phyloP scores from a whole-genome alignment of 495 filamentous ascomycete genomes.

The Penicillium ochrochloron region DNA sequence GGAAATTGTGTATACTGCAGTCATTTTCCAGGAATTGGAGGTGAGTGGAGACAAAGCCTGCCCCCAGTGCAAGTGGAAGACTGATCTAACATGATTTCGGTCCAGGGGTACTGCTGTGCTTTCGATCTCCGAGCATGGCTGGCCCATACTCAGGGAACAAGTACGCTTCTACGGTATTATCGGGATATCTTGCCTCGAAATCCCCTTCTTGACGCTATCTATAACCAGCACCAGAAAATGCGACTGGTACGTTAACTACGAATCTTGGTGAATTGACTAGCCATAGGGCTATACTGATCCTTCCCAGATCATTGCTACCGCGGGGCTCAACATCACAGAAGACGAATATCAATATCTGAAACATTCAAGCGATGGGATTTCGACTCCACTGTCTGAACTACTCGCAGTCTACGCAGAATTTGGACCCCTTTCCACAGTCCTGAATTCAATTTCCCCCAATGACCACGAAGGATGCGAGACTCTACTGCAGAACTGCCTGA shows the following conservation, averaged over 20 bases:
- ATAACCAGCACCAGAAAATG: constrained; percentile 12
- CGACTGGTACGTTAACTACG: neutral
- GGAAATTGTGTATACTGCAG: constrained; percentile 17
- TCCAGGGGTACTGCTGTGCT: constrained; percentile 6
- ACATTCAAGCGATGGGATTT: neutral
- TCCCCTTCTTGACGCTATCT: constrained; percentile 9
- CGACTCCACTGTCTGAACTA: constrained; percentile 4
- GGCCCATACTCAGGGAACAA: constrained; percentile 12
- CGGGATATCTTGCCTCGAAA: constrained; percentile 5
- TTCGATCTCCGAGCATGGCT: constrained; percentile 7
- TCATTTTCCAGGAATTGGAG: constrained; percentile 17
- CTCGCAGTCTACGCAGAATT: constrained; percentile 9
- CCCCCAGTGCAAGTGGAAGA: no score
- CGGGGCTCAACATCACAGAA: constrained; percentile 3
- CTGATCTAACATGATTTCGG: neutral
- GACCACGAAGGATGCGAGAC: neutral
- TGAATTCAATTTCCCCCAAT: neutral
- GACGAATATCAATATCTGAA: constrained; percentile 8
- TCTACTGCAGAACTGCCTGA: neutral
- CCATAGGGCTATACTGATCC: neutral
- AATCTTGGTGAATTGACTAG: neutral
- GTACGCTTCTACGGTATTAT: neutral
- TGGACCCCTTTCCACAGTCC: neutral
- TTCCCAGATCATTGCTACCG: neutral
- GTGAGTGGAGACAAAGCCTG: constrained; percentile 8